Evolutionary conservation across 129 eudicot genomes (phyloP).

Genomic region (Oenanthe sinensis): DNA sequence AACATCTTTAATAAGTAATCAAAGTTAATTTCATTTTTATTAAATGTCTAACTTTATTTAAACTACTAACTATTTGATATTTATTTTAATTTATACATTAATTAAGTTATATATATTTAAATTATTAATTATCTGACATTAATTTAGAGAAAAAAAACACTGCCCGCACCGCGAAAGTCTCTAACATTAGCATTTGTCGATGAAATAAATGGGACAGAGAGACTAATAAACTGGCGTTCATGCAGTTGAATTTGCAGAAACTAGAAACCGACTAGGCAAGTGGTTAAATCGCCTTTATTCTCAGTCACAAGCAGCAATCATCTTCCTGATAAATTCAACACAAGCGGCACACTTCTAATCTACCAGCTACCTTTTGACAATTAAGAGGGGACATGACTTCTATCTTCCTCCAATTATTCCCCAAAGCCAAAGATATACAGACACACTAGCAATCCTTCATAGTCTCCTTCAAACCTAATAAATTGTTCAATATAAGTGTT

Average conservation of each 20-base stretch:
- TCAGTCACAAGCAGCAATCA: background rate
- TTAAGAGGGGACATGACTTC: background rate
- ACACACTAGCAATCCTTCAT: background rate
- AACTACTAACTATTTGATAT: too few relatives aligned
- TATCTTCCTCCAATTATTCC: too few relatives aligned
- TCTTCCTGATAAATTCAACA: background rate
- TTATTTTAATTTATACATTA: too few relatives aligned
- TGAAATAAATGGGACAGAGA: too few relatives aligned
- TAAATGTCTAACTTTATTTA: too few relatives aligned
- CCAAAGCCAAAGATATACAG: background rate
- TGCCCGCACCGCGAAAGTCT: too few relatives aligned
- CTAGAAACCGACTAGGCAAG: background rate
- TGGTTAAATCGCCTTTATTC: background rate
- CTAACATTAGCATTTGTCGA: too few relatives aligned
- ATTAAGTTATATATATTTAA: too few relatives aligned
- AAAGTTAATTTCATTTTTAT: too few relatives aligned
- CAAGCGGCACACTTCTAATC: background rate
- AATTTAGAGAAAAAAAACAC: too few relatives aligned
- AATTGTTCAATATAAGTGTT: background rate
- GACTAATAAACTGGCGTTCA: background rate
- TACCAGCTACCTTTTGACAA: background rate
- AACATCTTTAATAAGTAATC: too few relatives aligned
- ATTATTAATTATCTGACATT: too few relatives aligned
- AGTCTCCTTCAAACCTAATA: background rate
- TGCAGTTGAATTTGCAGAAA: background rate